These are phyloP conservation scores for Tolypocladium ovalisporum DNA, from an alignment of 2,329 filamentous ascomycete genomes.

Conservation along the genomic window DNA sequence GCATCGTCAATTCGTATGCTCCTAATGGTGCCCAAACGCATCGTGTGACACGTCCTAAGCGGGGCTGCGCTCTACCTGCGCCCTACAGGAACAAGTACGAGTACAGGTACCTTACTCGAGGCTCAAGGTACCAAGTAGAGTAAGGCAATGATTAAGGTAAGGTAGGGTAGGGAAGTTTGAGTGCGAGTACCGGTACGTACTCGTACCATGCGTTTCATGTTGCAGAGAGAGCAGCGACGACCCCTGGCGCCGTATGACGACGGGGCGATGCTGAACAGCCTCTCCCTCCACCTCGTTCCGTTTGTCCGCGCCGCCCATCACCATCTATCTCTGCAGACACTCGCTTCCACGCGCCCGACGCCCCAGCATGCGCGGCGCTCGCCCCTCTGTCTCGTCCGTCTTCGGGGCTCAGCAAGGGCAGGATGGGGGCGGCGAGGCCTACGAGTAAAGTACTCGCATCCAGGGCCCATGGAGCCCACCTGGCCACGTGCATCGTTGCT, in stretches of 20 bases:
- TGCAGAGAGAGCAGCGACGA: neutral
- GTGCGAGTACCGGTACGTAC: too few species aligned
- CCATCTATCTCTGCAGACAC: neutral
- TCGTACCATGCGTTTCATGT: neutral
- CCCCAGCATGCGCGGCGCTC: neutral
- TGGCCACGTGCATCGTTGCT: neutral
- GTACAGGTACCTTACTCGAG: too few species aligned
- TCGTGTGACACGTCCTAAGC: slow-evolving; percentile 2
- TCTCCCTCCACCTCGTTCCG: neutral
- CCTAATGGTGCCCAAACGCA: too few species aligned
- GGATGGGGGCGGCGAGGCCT: neutral
- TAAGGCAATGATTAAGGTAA: too few species aligned
- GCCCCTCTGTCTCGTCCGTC: neutral
- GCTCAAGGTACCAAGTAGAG: too few species aligned
- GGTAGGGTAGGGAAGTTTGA: too few species aligned
- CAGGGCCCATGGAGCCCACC: neutral
- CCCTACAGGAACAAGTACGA: too few species aligned
- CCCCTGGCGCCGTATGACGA: neutral
- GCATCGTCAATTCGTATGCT: too few species aligned
- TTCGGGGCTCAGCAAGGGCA: neutral
- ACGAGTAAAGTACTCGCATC: too few species aligned
- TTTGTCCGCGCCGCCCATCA: neutral
- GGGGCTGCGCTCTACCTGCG: neutral
- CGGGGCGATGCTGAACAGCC: neutral
- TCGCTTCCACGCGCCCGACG: neutral